Conservation (phyloP, 108 stramenopile genomes). For the Stephanodiscus minutulus region DNA sequence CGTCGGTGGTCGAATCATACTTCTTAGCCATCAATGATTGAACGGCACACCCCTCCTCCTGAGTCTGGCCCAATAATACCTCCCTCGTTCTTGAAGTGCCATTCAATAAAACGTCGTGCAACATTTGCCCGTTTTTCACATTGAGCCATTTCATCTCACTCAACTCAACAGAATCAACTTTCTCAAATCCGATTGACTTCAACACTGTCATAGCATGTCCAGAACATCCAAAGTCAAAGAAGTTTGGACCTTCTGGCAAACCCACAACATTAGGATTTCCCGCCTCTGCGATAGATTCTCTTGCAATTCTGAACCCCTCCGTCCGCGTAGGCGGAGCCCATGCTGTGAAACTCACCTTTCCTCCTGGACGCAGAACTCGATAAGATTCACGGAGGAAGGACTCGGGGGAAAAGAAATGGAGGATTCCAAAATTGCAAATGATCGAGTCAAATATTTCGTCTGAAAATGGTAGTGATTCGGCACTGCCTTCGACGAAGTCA, state of each 20-base stretch:
- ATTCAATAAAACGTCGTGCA: constrained; percentile 44
- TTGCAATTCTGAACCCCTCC: constrained; percentile 45
- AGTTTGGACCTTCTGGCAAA: constrained; percentile 52
- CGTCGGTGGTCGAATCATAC: constrained; percentile 38
- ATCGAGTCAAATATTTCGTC: constrained; percentile 47
- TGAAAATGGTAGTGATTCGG: constrained; percentile 43
- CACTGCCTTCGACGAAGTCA: constrained; percentile 47
- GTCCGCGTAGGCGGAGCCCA: constrained; percentile 48
- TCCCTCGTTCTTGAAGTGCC: constrained; percentile 52
- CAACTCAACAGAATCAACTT: constrained; percentile 37
- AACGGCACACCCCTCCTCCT: constrained; percentile 32
- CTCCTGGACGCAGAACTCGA: constrained; percentile 48
- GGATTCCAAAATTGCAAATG: constrained; percentile 49
- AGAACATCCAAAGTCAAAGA: constrained; percentile 47
- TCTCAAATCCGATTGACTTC: constrained; percentile 34
- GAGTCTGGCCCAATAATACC: constrained; percentile 36
- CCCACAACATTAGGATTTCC: constrained; percentile 48
- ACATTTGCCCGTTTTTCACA: constrained; percentile 34
- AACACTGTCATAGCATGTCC: constrained; percentile 26
- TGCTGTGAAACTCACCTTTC: constrained; percentile 46
- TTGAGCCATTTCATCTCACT: constrained; percentile 56
- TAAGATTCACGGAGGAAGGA: constrained; percentile 43
- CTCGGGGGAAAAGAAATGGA: constrained; percentile 48
- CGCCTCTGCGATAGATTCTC: constrained; percentile 41
- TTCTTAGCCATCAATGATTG: constrained; percentile 29